Evolutionary conservation across 495 filamentous ascomycete species (phyloP).

Genomic region (Clohesyomyces aquaticus): DNA sequence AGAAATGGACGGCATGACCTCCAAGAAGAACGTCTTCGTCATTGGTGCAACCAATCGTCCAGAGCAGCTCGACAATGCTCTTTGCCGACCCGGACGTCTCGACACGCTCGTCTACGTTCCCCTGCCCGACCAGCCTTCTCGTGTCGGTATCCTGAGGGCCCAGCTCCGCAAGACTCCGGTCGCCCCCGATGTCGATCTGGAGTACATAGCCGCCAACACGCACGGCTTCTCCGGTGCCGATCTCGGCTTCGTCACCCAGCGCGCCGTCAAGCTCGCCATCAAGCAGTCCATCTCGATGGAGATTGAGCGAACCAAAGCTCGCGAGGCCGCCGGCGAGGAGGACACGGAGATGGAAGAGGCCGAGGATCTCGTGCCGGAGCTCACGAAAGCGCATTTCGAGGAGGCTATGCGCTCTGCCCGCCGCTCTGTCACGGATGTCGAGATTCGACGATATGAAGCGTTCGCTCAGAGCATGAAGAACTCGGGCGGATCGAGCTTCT

Average conservation of each 20-base stretch:
- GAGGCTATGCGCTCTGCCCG: conserved; percentile 95
- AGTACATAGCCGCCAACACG: conserved; percentile 93
- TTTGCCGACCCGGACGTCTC: conserved; percentile 97
- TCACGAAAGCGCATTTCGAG: conserved; percentile 96
- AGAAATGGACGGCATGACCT: conserved; percentile 99
- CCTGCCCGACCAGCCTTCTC: conserved; percentile 85
- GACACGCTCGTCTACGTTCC: conserved; percentile 98
- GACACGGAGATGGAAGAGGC: conserved; percentile 75
- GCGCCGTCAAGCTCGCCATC: conserved; percentile 98
- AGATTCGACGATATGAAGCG: conserved; percentile 96
- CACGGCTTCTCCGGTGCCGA: conserved; percentile 99
- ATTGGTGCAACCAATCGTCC: conserved; percentile 98
- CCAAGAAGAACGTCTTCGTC: conserved; percentile 99
- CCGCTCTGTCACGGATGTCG: conserved; percentile 91
- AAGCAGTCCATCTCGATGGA: conserved; percentile 92
- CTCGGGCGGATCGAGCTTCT: conserved; percentile 88
- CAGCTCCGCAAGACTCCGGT: conserved; percentile 99
- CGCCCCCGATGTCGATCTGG: conserved; percentile 79
- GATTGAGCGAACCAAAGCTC: conserved; percentile 85
- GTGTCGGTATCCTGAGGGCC: conserved; percentile 86
- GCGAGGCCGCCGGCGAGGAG: conserved; percentile 82
- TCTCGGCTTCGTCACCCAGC: conserved; percentile 98
- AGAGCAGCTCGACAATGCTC: conserved; percentile 95
- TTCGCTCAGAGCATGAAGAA: conserved; percentile 99
- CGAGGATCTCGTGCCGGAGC: conserved; percentile 94